Conservation (phyloP, 768 basidiomycete genomes). For the Russula earlei region DNA sequence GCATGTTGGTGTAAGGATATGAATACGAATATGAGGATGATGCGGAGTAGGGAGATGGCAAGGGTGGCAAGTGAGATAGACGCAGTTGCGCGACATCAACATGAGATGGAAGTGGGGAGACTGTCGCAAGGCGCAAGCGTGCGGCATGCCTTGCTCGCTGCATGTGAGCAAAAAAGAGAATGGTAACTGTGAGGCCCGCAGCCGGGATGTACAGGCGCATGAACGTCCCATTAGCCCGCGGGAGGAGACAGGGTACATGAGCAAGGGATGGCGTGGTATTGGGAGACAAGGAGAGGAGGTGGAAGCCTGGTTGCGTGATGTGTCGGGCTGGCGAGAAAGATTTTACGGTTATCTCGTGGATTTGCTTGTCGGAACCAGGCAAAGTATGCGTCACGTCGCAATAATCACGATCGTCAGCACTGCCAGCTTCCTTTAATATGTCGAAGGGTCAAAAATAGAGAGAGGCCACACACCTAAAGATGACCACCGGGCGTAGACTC, state of each 20-base stretch:
- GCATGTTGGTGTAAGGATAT: constrained; percentile 18
- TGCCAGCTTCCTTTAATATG: constrained; percentile 22
- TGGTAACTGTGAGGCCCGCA: constrained; percentile 42
- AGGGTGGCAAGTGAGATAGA: neutral
- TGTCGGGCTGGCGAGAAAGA: constrained; percentile 73
- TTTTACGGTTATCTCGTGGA: constrained; percentile 80
- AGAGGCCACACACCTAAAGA: constrained; percentile 52
- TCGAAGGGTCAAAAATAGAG: neutral
- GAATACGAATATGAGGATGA: constrained; percentile 20
- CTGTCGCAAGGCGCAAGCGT: constrained; percentile 14
- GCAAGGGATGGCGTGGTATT: constrained; percentile 36
- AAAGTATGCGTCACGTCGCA: constrained; percentile 62
- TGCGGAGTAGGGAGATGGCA: constrained; percentile 18
- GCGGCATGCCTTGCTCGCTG: constrained; percentile 14
- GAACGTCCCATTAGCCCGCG: constrained; percentile 57
- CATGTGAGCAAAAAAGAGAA: constrained; percentile 39
- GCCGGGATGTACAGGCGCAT: constrained; percentile 54
- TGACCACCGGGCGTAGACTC: constrained; percentile 48
- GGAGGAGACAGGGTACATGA: constrained; percentile 70
- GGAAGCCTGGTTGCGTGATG: constrained; percentile 72
- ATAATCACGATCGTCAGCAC: constrained; percentile 88
- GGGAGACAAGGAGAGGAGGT: constrained; percentile 63
- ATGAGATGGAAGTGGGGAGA: constrained; percentile 12
- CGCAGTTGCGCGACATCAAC: neutral
- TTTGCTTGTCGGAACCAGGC: constrained; percentile 22